Base-by-base conservation (phyloP, 2,329 filamentous ascomycete genomes). In the Blastomyces emzantsi region DNA sequence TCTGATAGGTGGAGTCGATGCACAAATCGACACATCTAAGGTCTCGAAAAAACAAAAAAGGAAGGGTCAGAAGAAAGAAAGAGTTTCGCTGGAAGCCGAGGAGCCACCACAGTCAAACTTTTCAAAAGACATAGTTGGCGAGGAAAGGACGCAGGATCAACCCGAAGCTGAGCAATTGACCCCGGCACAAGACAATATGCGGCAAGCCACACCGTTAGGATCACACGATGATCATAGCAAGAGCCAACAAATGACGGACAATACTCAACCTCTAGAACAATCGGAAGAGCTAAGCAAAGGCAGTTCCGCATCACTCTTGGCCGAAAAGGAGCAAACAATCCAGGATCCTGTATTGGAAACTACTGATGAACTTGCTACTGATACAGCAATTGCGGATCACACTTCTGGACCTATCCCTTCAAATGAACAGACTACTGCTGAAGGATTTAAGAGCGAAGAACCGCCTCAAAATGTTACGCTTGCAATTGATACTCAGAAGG, bases 61-160 rank as follows among this genome's bases (percentile, higher is more conserved):
- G 64, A 72, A 71, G 51, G 68, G 70, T 13, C 71, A 67, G 63
- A 71, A 69, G 62, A 69, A 69, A 60, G 66, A 63, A 9, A 65
- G 65, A 30, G 56, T 64, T 59, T 61, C 62, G 15, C 15, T 64
- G 25, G 59, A 64, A 30, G 19, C 55, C n/a, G 45, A 52, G 19
- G 36, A 51, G n/a, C 57, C 49, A 15, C 19, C n/a, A 7, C 43
- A 60, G 9, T 49, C 41, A 60, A 9, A 28, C n/a, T 33, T 25
- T 47, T 60, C 17, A 49, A 33, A 36, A 13, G 58, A 49, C 43
- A 11, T 60, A 9, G 43, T 28, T 49, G 43, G 8, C 19, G 58
- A 60, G 58, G 28, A 19, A 33, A 30, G 17, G 3, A 60, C n/a
- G 33, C 17, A 39, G 43, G 41, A 22, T 49, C 25, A 22, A 9